These are phyloP conservation scores for Phytophthora sp. DNA, from an alignment of 352 stramenopile genomes.

Conservation along the genomic window DNA sequence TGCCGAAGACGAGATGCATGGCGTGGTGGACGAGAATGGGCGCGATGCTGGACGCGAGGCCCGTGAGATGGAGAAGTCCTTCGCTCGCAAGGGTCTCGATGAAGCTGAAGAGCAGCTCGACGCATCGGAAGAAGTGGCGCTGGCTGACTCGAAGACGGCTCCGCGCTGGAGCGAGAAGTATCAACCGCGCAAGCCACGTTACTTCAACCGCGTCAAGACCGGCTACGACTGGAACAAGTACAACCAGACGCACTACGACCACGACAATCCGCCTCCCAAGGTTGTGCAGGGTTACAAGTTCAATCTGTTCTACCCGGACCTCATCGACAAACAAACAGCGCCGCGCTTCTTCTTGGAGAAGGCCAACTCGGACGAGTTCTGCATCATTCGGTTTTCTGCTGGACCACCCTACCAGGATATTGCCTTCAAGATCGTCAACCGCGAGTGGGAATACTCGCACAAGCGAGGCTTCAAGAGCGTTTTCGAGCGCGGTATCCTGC, in stretches of 20 bases:
- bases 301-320: slow-evolving; percentile 99
- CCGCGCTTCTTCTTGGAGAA: slow-evolving; percentile 96
- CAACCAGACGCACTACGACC: slow-evolving; percentile 99
- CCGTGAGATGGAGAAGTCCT: slow-evolving; percentile 65
- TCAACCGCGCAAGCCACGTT: slow-evolving; percentile 97
- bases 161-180: slow-evolving; percentile 97
- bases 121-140: slow-evolving; percentile 90
- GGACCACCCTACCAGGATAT: slow-evolving; percentile 99
- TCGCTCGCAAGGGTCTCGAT: slow-evolving; percentile 68
- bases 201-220: slow-evolving; percentile 99
- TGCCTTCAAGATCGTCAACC: slow-evolving; percentile 99
- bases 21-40: slow-evolving; percentile 38
- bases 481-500: slow-evolving; percentile 98
- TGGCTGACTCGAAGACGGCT: slow-evolving; percentile 60
- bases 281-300: slow-evolving; percentile 99
- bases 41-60: slow-evolving; percentile 73
- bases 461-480: slow-evolving; percentile 98
- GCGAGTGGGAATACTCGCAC: slow-evolving; percentile 97
- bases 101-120: slow-evolving; percentile 83
- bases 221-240: slow-evolving; percentile 99
- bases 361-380: slow-evolving; percentile 94
- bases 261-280: slow-evolving; percentile 99
- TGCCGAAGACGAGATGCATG: slow-evolving; percentile 17
- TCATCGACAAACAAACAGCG: slow-evolving; percentile 97
- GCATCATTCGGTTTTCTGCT: slow-evolving; percentile 98